These are phyloP conservation scores for Cytospora piceicola DNA, from an alignment of 2,329 filamentous ascomycete genomes.

Conservation along the genomic window DNA sequence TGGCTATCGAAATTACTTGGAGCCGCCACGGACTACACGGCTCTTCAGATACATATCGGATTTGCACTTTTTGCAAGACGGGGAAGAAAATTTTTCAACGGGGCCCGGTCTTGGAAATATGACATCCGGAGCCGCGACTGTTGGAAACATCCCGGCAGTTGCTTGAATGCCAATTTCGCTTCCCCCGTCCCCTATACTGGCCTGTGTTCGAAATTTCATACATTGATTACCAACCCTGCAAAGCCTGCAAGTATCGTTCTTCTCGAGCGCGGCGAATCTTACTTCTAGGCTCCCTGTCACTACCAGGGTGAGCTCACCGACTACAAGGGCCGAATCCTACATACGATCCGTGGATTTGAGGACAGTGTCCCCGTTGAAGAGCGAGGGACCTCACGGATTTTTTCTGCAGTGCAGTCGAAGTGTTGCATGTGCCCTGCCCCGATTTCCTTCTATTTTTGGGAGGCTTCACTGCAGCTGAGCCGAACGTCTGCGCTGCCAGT, in stretches of 20 bases:
- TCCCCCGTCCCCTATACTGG: slow-evolving; percentile 24
- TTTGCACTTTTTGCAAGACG: slow-evolving; percentile 19
- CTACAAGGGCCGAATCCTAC: not conserved
- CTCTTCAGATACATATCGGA: slow-evolving; percentile 23
- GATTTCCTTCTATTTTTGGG: slow-evolving; percentile 26
- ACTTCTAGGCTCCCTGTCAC: not conserved
- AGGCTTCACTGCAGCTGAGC: slow-evolving; percentile 26
- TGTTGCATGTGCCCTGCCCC: slow-evolving; percentile 19
- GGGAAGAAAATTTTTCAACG: slow-evolving; percentile 28
- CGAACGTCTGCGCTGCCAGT: slow-evolving; percentile 4
- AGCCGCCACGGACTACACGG: slow-evolving; percentile 14
- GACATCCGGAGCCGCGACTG: slow-evolving; percentile 24
- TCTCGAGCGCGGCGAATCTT: not conserved
- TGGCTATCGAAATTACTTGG: slow-evolving; percentile 13
- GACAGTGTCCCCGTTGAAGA: not conserved
- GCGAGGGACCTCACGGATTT: not conserved
- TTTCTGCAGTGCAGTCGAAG: slow-evolving; percentile 8
- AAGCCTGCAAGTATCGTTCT: not conserved
- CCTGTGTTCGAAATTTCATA: slow-evolving; percentile 21
- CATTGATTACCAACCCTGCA: not conserved
- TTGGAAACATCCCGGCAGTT: slow-evolving; percentile 23
- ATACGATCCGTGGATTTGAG: not conserved
- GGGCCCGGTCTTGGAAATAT: slow-evolving; percentile 22
- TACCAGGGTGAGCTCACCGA: not conserved
- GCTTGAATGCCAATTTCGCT: slow-evolving; percentile 30